phyloP scores from a whole-genome alignment of 768 basidiomycete genomes.

The Nidularia pulvinata region DNA sequence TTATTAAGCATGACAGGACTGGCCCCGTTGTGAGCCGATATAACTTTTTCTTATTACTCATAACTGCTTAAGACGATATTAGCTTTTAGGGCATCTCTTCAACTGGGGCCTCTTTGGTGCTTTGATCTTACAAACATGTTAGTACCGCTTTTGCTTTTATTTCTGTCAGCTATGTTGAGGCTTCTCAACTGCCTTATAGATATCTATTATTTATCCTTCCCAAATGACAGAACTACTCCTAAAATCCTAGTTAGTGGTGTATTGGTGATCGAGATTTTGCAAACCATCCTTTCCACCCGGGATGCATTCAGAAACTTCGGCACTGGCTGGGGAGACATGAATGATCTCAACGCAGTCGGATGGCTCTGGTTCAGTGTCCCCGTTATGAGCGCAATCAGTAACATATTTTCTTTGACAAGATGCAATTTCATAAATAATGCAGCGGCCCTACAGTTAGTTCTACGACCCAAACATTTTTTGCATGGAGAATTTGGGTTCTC shows the following conservation, averaged over 20 bases:
- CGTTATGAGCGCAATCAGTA: constrained; percentile 15
- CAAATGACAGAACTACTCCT: constrained; percentile 13
- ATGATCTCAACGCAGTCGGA: constrained; percentile 12
- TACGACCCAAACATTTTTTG: background rate
- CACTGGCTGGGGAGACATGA: constrained; percentile 19
- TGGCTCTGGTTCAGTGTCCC: constrained; percentile 21
- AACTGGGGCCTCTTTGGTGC: constrained; percentile 14
- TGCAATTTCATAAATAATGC: background rate
- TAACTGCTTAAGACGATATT: background rate
- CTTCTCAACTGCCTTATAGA: constrained; percentile 7
- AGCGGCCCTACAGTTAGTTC: background rate
- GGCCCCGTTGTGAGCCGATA: constrained; percentile 1
- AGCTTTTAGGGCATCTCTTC: constrained; percentile 13
- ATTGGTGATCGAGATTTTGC: constrained; percentile 11
- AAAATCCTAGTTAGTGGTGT: constrained; percentile 16
- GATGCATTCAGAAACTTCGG: constrained; percentile 22
- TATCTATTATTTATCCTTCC: constrained; percentile 23
- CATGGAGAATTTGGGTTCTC: background rate
- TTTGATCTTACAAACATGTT: too few relatives aligned
- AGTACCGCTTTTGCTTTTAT: too few relatives aligned
- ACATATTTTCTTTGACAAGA: background rate
- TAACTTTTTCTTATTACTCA: background rate
- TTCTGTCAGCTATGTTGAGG: background rate
- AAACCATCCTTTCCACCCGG: constrained; percentile 15
- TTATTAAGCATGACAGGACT: background rate